Evolutionary conservation across 2,329 filamentous ascomycete species (phyloP), one percentile per base, ranked within the genome.

Genomic region (Penicillium hesseltinei): DNA sequence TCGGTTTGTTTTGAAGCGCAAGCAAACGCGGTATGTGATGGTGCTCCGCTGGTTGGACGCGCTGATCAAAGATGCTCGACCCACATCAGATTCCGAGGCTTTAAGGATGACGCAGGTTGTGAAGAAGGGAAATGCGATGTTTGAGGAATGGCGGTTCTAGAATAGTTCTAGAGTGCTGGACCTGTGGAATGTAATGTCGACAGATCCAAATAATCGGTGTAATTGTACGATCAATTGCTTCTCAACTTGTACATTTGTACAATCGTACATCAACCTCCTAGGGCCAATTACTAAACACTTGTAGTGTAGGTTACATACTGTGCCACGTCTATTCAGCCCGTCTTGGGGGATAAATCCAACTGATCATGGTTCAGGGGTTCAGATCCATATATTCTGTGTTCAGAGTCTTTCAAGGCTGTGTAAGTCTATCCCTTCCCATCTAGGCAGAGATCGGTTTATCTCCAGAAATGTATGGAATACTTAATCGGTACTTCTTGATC

Each of bases 41-140:
- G 81, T 92, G 15, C 73, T 97, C 56, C 72, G 70, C 33, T 96
- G 91, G 91, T 74, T 96, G 58, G 78, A 81, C 7, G 69, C 60
- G 15, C 78, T 84, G 64, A 74, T 77, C 17, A 66, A 66, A 36
- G 77, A 73, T 50, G 69, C 82, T 39, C 69, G 67, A 56, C 71
- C 72, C 19, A 58, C 57, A 25, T 66, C 72, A 25, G 73, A 75
- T 57, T 71, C 68, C 17, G 71, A 75, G 50, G 63, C 69, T 29
- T 56, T 68, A 19, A 71, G 66, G 36, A 64, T 78, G 57, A 61
- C 63, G 51, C 67, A 69, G 54, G 71, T 75, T 25, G 71, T 72
- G 19, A 68, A 62, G 45, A 66, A 65, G 29, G 75, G 73, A 19
- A 69, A 73, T 55, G 58, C 61, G 25, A 64, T 69, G 23, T 77